Conservation (phyloP, 176 grass and related monocot genomes). For the Puccinellia tenuiflora region DNA sequence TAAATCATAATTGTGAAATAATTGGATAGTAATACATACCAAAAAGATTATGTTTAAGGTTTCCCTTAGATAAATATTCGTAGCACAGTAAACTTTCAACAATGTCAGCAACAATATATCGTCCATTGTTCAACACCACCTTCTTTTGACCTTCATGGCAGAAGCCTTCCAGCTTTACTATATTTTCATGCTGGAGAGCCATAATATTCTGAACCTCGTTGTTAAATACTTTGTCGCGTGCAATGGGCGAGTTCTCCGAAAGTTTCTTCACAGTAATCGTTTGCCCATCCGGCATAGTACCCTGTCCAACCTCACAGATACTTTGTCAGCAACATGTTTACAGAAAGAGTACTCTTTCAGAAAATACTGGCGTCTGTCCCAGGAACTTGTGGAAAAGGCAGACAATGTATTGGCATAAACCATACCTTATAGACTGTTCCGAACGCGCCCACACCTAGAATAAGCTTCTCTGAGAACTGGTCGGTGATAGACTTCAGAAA, state of each 20-base stretch:
- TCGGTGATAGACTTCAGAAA: constrained; percentile 17
- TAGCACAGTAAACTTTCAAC: constrained; percentile 21
- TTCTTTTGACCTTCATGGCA: constrained; percentile 30
- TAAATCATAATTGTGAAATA: not conserved
- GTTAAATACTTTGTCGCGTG: not conserved
- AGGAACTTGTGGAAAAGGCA: not conserved
- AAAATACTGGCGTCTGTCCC: not conserved
- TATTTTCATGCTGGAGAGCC: constrained; percentile 6
- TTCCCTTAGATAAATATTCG: constrained; percentile 25
- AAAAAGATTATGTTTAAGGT: constrained; percentile 17
- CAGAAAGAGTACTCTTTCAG: not conserved
- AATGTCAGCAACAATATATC: constrained; percentile 30
- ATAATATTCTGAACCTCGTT: constrained; percentile 31
- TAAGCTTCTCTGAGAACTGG: not conserved
- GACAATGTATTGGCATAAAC: not conserved
- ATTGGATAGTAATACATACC: not conserved
- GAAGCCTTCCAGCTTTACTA: constrained; percentile 19
- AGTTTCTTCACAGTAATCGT: constrained; percentile 29
- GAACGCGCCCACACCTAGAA: constrained; percentile 22
- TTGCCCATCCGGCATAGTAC: not conserved
- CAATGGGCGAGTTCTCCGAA: not conserved
- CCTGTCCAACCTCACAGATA: not conserved
- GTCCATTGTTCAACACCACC: constrained; percentile 19
- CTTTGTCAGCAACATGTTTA: not conserved
- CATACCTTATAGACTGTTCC: constrained; percentile 35